A percentile compares a stretch with the other conserved stretches of the same genome.
Conservation (phyloP, 805 yeast genomes). For the Helenozyma baotianmanensis region DNA sequence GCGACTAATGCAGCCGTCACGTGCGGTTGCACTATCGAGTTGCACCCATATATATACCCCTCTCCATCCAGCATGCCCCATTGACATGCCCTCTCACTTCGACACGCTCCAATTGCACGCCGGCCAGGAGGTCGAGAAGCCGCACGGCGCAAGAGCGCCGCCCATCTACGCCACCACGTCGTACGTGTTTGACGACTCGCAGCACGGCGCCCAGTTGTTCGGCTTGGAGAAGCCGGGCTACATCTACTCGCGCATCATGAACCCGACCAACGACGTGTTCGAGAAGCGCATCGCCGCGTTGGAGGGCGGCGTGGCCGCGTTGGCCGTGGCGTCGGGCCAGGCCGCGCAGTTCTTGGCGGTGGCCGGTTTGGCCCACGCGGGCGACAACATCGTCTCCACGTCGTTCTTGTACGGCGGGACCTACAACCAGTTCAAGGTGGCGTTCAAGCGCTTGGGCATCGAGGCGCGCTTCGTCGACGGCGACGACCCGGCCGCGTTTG, state of each 20-base stretch:
- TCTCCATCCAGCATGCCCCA: neutral
- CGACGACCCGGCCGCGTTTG: conserved; percentile 72
- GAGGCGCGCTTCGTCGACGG: conserved; percentile 83
- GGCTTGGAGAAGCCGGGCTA: conserved; percentile 80
- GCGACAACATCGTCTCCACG: conserved; percentile 87
- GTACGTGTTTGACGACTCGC: conserved; percentile 78
- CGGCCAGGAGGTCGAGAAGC: conserved; percentile 72
- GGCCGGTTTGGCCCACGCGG: conserved; percentile 76
- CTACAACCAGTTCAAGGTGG: conserved; percentile 89
- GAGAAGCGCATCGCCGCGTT: conserved; percentile 90
- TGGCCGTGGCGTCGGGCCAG: conserved; percentile 93
- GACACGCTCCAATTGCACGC: conserved; percentile 94
- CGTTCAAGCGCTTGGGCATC: conserved; percentile 84
- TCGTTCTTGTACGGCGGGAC: conserved; percentile 93
- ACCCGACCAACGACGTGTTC: conserved; percentile 89
- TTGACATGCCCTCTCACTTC: conserved; percentile 56
- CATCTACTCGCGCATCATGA: conserved; percentile 85
- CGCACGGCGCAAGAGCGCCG: conserved; percentile 77
- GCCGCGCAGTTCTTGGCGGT: conserved; percentile 89
- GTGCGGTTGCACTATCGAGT: conserved; percentile 12
- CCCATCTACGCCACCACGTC: conserved; percentile 94
- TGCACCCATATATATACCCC: conserved; percentile 1
- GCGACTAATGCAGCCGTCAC: no score
- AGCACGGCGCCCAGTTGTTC: conserved; percentile 88
- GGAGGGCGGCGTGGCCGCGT: conserved; percentile 88